Percentiles rank a stretch among this genome's conserved stretches.
Evolutionary conservation across 257 asterid genomes (phyloP).

Genomic region (Striga asiatica): DNA sequence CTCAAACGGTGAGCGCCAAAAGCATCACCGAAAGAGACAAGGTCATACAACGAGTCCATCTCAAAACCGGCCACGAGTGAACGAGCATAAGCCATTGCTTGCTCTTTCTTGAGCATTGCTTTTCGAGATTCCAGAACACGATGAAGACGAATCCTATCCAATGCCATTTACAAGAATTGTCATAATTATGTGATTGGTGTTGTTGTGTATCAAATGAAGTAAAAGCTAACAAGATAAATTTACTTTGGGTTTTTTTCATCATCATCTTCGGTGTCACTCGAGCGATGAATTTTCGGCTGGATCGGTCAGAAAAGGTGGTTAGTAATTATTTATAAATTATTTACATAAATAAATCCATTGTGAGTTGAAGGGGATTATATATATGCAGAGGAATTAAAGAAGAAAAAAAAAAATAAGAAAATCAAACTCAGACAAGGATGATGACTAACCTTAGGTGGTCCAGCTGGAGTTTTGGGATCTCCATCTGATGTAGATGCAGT

Average conservation of each 20-base stretch:
- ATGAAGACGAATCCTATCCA: constrained; percentile 54
- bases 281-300: constrained; percentile 31
- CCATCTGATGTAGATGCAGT: too few species aligned
- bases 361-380: too few species aligned
- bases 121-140: constrained; percentile 64
- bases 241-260: constrained; percentile 56
- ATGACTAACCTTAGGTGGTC: too few species aligned
- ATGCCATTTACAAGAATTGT: background rate
- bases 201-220: constrained; percentile 2
- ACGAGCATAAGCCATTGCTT: constrained; percentile 93
- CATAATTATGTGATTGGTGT: background rate
- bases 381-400: too few species aligned
- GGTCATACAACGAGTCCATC: constrained; percentile 46
- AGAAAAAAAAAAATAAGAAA: too few species aligned
- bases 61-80: constrained; percentile 72
- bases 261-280: constrained; percentile 28
- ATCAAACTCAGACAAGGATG: too few species aligned
- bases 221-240: constrained; percentile 1
- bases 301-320: background rate
- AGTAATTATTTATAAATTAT: background rate
- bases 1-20: constrained; percentile 79
- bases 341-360: background rate
- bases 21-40: constrained; percentile 57
- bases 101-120: constrained; percentile 72
- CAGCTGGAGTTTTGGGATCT: too few species aligned